Evolutionary conservation across 495 filamentous ascomycete species (phyloP).

Genomic region (Penicillium antarcticum): DNA sequence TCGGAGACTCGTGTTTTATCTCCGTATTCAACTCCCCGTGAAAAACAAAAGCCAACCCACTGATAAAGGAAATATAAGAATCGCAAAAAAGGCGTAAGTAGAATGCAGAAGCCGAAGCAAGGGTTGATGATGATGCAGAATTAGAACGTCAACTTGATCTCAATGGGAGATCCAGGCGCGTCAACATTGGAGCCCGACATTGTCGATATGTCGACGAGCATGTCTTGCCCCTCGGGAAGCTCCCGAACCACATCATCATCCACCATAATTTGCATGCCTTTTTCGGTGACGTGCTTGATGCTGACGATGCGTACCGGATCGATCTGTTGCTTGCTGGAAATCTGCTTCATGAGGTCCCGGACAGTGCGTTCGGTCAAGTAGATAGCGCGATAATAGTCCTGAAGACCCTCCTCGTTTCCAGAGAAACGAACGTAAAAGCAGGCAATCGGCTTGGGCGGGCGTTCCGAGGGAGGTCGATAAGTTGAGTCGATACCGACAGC

Average conservation of each 20-base stretch:
- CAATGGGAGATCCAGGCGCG: slow-evolving; percentile 22
- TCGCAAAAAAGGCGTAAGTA: slow-evolving; percentile 9
- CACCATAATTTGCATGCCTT: slow-evolving; percentile 77
- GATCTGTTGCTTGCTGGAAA: slow-evolving; percentile 75
- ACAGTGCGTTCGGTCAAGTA: slow-evolving; percentile 78
- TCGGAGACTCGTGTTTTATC: slow-evolving; percentile 49
- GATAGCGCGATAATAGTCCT: slow-evolving; percentile 77
- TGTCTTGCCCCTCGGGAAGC: slow-evolving; percentile 86
- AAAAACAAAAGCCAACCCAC: slow-evolving; percentile 17
- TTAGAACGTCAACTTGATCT: slow-evolving; percentile 42
- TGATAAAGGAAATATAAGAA: slow-evolving; percentile 17
- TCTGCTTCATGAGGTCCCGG: slow-evolving; percentile 62
- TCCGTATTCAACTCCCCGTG: slow-evolving; percentile 39
- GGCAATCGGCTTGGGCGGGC: slow-evolving; percentile 69
- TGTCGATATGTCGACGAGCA: slow-evolving; percentile 63
- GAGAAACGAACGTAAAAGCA: slow-evolving; percentile 80
- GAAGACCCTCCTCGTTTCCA: slow-evolving; percentile 47
- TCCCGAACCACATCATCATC: slow-evolving; percentile 90
- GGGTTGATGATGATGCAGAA: background rate
- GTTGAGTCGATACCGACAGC: slow-evolving; percentile 81
- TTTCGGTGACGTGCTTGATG: slow-evolving; percentile 64
- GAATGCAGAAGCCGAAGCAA: background rate
- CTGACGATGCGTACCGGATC: slow-evolving; percentile 66
- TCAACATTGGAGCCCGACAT: slow-evolving; percentile 13
- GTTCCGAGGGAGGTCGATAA: slow-evolving; percentile 79